Evolutionary conservation across 2,329 filamentous ascomycete genomes (phyloP), one percentile per base, ranked within the genome.

Genomic region (Monilinia fructigena): DNA sequence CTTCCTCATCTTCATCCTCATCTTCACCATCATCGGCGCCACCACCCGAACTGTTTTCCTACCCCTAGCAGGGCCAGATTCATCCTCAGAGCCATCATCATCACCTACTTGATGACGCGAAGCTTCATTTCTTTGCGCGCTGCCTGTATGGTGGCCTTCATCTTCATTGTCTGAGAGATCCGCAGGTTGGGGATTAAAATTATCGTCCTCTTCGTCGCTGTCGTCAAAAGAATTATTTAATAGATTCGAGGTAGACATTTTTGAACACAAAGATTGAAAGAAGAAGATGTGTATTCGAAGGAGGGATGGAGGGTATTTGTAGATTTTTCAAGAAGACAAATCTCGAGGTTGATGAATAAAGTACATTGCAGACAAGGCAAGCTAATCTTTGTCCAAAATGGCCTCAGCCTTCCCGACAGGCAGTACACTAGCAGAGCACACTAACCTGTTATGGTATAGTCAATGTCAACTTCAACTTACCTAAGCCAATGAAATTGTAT

Each of bases 161-260:
- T 81, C 83, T 68, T 92, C 90, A 60, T 87, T 88, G 71, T 94
- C 91, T 3, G 91, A 95, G 45, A 86, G 63, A 60, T 65, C 63
- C 55, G 63, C 89, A 26, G 89, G 89, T 59, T 84, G 86, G 61
- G 93, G 93, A 77, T 97, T 96, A 83, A 97, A 97, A 77, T 94
- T 90, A 68, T 91, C 89, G 73, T 96, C 93, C 61, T 95, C 91
- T 55, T 90, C 89, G 66, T 91, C 89, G 68, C 85, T 88, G 68
- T 88, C 86, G 73, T 86, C 74, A 67, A 75, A 75, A 45, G 73
- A 68, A 38, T 67, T 66, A 58, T 68, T 72, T n/a, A 71, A 61
- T 42, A 74, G 66, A 68, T 72, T 71, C 20, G 72, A 65, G 31
- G 70, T 74, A 45, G 73, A 72, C 74, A 75, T 75, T 2, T 50